Conservation (phyloP, 2,329 filamentous ascomycete species). For the Botryotinia calthae region DNA sequence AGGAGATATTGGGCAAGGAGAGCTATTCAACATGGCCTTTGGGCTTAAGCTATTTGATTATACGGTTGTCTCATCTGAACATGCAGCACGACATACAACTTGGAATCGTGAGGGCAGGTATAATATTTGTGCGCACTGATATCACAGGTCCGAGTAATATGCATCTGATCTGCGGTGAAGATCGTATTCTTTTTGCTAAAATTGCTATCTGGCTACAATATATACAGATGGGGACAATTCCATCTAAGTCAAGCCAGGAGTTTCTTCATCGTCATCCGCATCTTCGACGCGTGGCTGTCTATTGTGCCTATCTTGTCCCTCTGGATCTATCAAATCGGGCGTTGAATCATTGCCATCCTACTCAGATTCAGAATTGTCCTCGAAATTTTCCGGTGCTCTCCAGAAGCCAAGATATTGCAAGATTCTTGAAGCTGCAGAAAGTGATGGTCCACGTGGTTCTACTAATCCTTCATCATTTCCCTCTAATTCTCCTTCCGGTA, state of each 20-base stretch:
- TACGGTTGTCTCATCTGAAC: not conserved
- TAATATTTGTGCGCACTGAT: not conserved
- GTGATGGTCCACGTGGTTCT: conserved; percentile 17
- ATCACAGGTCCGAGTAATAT: not conserved
- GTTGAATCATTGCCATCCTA: conserved; percentile 5
- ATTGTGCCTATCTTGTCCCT: not conserved
- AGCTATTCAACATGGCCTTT: not conserved
- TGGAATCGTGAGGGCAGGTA: conserved; percentile 1
- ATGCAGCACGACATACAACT: not conserved
- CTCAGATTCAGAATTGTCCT: not conserved
- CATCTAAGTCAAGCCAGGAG: not conserved
- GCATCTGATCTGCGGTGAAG: not conserved
- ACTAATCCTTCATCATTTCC: conserved; percentile 18
- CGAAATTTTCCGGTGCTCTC: conserved; percentile 16
- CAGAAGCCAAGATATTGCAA: conserved; percentile 29
- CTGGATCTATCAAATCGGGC: not conserved
- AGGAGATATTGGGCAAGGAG: not conserved
- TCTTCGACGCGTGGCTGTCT: conserved; percentile 8
- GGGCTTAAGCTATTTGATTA: not conserved
- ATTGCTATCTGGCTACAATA: not conserved
- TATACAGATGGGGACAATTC: not conserved
- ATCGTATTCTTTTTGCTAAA: not conserved
- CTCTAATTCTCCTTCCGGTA: not conserved
- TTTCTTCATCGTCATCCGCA: not conserved
- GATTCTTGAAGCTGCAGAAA: conserved; percentile 25